Evolutionary conservation across 2,329 filamentous ascomycete genomes (phyloP), one percentile per base, ranked within the genome.

Genomic region (Trichoderma citrinoviride): DNA sequence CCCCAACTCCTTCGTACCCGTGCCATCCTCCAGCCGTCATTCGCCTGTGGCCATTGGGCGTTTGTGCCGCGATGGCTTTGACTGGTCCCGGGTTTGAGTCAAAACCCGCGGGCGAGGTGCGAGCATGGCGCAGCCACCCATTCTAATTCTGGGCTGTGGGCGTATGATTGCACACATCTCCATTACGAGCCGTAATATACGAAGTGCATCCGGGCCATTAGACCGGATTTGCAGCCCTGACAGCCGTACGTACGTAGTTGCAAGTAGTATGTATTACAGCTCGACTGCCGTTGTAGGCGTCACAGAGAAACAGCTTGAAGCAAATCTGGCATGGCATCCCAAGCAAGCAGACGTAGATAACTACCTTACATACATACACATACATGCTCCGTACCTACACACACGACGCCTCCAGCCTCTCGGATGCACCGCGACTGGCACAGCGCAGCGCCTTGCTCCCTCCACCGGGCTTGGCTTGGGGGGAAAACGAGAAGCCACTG

Each of bases 121-220:
- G 69, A 73, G 66, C 66, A 74, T 71, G 73, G 74, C 73, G 72
- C 73, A 75, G 74, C 73, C 70, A 74, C 72, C 71, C 64, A n/a
- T 53, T 75, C 75, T 76, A 76, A 76, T 75, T 76, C 75, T 74
- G 73, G 75, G 72, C 66, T 68, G 67, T 63, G 66, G 54, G 53
- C 69, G 69, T 69, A 68, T 27, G 17, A 29, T n/a, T 4, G 10
- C 33, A 8, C n/a, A 7, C 68, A 65, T 66, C 41, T 21, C 29
- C 46, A 44, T 53, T 53, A 61, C 58, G 47, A 61, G 58, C 54
- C 58, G 58, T 61, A 53, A 53, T 47, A 53, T 61, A 44, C 58
- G 37, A 37, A 61, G 58, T 37, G 58, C 58, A 25, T 52, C 57
- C 55, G 47, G 23, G 52, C 58, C 58, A 61, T 50, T 2, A 37